Evolutionary conservation across 2,329 filamentous ascomycete genomes (phyloP).

Genomic region (Cordyceps cateniannulata): DNA sequence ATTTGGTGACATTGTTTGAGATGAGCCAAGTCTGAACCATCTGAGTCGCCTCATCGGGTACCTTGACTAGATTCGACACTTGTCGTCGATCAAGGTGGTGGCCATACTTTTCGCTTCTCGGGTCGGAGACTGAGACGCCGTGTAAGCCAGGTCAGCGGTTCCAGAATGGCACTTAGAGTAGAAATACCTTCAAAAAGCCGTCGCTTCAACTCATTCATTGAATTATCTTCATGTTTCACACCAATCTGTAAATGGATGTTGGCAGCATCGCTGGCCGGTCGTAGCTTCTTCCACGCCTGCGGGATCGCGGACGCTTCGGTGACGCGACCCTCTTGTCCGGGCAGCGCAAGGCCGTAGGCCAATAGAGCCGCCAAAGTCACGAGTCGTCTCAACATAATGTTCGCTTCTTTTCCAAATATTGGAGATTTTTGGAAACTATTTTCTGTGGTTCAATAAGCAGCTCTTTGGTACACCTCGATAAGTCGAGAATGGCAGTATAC

Average conservation of each 20-base stretch:
- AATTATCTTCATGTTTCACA: neutral
- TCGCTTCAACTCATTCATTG: neutral
- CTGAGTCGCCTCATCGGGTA: neutral
- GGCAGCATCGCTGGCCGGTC: neutral
- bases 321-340: neutral
- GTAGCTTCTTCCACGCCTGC: neutral
- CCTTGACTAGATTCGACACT: neutral
- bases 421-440: neutral
- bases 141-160: neutral
- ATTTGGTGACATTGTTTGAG: neutral
- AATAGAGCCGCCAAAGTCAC: neutral
- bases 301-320: neutral
- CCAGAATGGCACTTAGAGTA: no score
- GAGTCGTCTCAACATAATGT: neutral
- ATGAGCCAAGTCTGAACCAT: neutral
- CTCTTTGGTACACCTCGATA: no score
- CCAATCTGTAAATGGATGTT: constrained; percentile 3
- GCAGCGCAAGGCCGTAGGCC: neutral
- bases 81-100: neutral
- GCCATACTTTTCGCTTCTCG: neutral
- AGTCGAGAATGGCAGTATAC: no score
- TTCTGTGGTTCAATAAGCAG: no score
- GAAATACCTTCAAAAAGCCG: constrained; percentile 1
- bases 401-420: neutral
- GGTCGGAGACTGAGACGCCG: constrained; percentile 1